A percentile compares a stretch with the other conserved stretches of the same genome.
Conservation (phyloP, 495 filamentous ascomycete genomes). For the Penicillium lividum region DNA sequence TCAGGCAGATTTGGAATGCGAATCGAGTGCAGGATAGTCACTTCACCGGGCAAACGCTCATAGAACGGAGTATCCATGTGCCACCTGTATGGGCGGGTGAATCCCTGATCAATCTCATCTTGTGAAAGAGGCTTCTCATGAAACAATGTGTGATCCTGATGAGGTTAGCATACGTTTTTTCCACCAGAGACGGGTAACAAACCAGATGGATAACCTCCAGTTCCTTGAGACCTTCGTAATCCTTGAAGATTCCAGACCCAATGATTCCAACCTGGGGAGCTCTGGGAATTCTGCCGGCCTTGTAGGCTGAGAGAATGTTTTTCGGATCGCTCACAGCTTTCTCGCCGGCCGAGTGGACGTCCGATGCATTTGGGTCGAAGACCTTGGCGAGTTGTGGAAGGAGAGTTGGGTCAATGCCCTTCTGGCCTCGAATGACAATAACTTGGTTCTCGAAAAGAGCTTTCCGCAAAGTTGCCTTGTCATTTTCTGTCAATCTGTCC, state of each 20-base stretch:
- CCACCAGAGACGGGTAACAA: background rate
- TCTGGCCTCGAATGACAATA: slow-evolving; percentile 12
- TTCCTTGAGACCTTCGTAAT: slow-evolving; percentile 14
- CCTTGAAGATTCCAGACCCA: slow-evolving; percentile 12
- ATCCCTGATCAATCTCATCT: slow-evolving; percentile 1
- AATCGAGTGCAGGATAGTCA: slow-evolving; percentile 17
- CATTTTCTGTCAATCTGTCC: slow-evolving; percentile 9
- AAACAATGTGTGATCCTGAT: slow-evolving; percentile 14
- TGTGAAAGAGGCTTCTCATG: slow-evolving; percentile 11
- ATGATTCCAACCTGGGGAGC: slow-evolving; percentile 18
- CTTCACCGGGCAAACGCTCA: slow-evolving; percentile 16
- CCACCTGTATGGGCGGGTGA: slow-evolving; percentile 16
- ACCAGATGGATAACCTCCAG: slow-evolving; percentile 15
- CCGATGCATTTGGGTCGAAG: slow-evolving; percentile 18
- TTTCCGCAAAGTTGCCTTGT: slow-evolving; percentile 9
- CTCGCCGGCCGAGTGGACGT: slow-evolving; percentile 16
- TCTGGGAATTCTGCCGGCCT: slow-evolving; percentile 18
- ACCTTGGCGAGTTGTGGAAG: slow-evolving; percentile 16
- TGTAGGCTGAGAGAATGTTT: slow-evolving; percentile 20
- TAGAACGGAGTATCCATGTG: slow-evolving; percentile 20
- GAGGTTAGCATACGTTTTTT: background rate
- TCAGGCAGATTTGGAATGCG: slow-evolving; percentile 15
- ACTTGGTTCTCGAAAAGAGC: slow-evolving; percentile 18
- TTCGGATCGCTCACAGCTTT: slow-evolving; percentile 19
- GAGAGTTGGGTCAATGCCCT: slow-evolving; percentile 16